Evolutionary conservation across 495 filamentous ascomycete genomes (phyloP).

Genomic region (Glonium stellatum): DNA sequence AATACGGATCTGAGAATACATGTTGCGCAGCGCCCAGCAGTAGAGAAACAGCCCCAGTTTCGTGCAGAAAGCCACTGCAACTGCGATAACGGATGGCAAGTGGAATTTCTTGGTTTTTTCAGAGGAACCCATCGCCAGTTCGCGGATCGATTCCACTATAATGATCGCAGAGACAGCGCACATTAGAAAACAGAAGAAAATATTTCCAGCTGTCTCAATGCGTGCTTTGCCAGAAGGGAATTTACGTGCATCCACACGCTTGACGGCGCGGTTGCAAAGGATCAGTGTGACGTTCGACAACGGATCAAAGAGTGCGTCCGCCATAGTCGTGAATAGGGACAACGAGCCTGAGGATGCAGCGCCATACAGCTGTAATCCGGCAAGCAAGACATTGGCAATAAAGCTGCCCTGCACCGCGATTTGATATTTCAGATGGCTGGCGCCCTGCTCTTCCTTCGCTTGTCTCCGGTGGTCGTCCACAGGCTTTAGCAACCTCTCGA

Average conservation of each 20-base stretch:
- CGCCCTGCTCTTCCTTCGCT: slow-evolving; percentile 68
- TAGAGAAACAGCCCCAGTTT: slow-evolving; percentile 83
- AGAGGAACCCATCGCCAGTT: slow-evolving; percentile 46
- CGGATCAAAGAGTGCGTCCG: slow-evolving; percentile 93
- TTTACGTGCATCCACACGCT: slow-evolving; percentile 75
- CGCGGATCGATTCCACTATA: slow-evolving; percentile 73
- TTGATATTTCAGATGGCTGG: slow-evolving; percentile 75
- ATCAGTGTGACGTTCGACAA: slow-evolving; percentile 85
- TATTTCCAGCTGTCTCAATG: slow-evolving; percentile 94
- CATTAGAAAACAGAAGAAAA: slow-evolving; percentile 97
- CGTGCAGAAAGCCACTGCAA: slow-evolving; percentile 75
- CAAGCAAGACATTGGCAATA: slow-evolving; percentile 71
- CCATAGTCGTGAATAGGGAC: slow-evolving; percentile 96
- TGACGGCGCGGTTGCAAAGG: slow-evolving; percentile 79
- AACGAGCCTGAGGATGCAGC: slow-evolving; percentile 80
- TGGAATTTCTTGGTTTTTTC: slow-evolving; percentile 53
- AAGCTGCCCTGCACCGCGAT: slow-evolving; percentile 92
- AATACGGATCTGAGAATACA: slow-evolving; percentile 85
- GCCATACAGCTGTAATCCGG: slow-evolving; percentile 78
- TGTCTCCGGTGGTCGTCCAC: slow-evolving; percentile 83
- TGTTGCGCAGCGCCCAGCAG: slow-evolving; percentile 83
- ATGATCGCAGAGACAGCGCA: slow-evolving; percentile 82
- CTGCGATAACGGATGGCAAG: slow-evolving; percentile 78
- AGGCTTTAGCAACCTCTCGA: slow-evolving; percentile 82
- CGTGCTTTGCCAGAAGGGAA: slow-evolving; percentile 93